Percentiles rank a stretch among this genome's conserved stretches.
Conservation (phyloP, 1,284 basidiomycete genomes). For the Puccinia polysora region DNA sequence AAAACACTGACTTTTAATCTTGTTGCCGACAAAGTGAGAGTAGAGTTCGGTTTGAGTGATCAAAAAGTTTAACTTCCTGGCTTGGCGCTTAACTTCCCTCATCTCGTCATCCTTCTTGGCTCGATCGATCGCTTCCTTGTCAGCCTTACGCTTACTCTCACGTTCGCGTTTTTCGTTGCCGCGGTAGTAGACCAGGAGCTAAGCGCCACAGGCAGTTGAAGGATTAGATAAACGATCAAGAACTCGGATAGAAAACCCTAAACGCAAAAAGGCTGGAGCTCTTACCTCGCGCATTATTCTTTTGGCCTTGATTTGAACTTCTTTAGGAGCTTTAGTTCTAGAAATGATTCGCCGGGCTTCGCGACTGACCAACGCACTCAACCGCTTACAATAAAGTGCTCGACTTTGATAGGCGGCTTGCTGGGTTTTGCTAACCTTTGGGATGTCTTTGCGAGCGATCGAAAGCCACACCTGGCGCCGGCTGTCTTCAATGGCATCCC, state of each 20-base stretch:
- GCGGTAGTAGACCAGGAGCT: slow-evolving; percentile 96
- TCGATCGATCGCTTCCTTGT: slow-evolving; percentile 84
- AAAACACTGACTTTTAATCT: slow-evolving; percentile 76
- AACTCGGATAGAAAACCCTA: too few relatives aligned
- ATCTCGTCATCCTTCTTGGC: slow-evolving; percentile 93
- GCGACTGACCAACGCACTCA: slow-evolving; percentile 69
- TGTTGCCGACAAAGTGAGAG: slow-evolving; percentile 98
- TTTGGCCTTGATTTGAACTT: slow-evolving; percentile 79
- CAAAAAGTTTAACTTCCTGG: slow-evolving; percentile 95
- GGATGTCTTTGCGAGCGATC: slow-evolving; percentile 52
- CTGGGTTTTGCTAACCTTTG: slow-evolving; percentile 52
- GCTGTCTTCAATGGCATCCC: slow-evolving; percentile 49
- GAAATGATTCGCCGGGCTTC: slow-evolving; percentile 77
- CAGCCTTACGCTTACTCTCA: slow-evolving; percentile 85
- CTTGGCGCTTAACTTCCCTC: slow-evolving; percentile 88
- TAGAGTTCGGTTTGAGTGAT: slow-evolving; percentile 99
- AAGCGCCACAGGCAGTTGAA: too few relatives aligned
- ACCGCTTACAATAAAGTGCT: slow-evolving; percentile 66
- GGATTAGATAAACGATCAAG: too few relatives aligned
- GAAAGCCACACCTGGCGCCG: slow-evolving; percentile 52
- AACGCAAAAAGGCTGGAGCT: slow-evolving; percentile 48
- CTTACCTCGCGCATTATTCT: slow-evolving; percentile 65
- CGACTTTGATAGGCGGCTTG: slow-evolving; percentile 50
- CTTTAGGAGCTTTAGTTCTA: slow-evolving; percentile 77
- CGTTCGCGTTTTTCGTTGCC: slow-evolving; percentile 88